phyloP scores from a whole-genome alignment of 2,329 filamentous ascomycete species.

The Gnomoniopsis smithogilvyi region DNA sequence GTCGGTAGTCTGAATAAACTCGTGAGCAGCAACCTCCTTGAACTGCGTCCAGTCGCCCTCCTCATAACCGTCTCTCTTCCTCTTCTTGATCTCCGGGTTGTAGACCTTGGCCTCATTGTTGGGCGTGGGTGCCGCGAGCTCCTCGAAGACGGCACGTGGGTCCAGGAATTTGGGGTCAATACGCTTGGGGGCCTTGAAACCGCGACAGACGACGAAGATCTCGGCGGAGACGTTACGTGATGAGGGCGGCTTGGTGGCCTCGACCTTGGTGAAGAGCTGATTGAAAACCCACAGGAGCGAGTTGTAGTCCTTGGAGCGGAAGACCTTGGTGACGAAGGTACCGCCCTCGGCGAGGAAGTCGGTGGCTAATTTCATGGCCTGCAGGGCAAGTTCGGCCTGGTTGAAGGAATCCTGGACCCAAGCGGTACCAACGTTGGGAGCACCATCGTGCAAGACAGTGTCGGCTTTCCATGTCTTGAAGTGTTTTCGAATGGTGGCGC shows the following conservation, averaged over 20 bases:
- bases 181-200: conserved; percentile 91
- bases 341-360: conserved; percentile 89
- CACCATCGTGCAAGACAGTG: conserved; percentile 92
- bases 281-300: conserved; percentile 96
- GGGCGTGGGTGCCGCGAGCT: conserved; percentile 77
- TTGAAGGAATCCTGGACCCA: conserved; percentile 99
- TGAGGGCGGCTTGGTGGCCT: conserved; percentile 95
- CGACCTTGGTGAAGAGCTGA: conserved; percentile 90
- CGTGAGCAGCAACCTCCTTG: conserved; percentile 82
- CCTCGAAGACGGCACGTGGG: conserved; percentile 84
- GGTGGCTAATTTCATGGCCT: conserved; percentile 88
- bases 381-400: conserved; percentile 87
- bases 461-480: conserved; percentile 97
- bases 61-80: conserved; percentile 96
- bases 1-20: conserved; percentile 91
- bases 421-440: conserved; percentile 94
- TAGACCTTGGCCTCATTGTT: conserved; percentile 99
- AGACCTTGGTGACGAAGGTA: conserved; percentile 96
- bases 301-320: conserved; percentile 96
- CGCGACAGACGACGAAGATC: conserved; percentile 96
- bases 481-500: conserved; percentile 82
- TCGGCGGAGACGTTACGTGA: conserved; percentile 96
- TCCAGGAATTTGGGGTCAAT: conserved; percentile 93
- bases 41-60: conserved; percentile 92
- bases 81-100: conserved; percentile 95